Conservation (phyloP, 441 rosid genomes). For the Populus trichocarpa region DNA sequence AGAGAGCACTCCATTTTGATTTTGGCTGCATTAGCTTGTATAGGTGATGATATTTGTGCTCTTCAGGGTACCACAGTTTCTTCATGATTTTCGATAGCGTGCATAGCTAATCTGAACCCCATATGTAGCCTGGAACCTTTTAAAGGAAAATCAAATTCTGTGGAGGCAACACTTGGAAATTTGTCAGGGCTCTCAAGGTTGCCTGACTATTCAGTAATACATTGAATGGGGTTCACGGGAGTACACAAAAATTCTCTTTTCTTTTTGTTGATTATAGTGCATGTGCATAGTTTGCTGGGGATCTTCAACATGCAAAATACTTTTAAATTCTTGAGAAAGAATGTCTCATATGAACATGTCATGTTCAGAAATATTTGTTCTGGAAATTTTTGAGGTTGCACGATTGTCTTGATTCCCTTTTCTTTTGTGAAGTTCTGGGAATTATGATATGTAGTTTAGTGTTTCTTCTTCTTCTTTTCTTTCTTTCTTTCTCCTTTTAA, state of each 20-base stretch:
- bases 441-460: neutral
- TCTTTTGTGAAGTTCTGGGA: neutral
- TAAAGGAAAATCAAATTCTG: neutral
- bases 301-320: neutral
- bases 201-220: slow-evolving; percentile 32
- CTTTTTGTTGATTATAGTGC: neutral
- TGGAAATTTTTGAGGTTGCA: neutral
- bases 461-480: neutral
- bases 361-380: neutral
- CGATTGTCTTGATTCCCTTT: neutral
- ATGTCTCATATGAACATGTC: neutral
- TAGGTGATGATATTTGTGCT: slow-evolving; percentile 23
- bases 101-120: slow-evolving; percentile 8
- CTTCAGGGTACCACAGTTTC: slow-evolving; percentile 21
- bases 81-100: slow-evolving; percentile 21
- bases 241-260: slow-evolving; percentile 7
- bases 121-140: neutral
- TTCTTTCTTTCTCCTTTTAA: neutral
- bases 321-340: neutral
- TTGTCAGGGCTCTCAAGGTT: slow-evolving; percentile 30
- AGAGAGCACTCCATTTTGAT: slow-evolving; percentile 15
- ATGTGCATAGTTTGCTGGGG: neutral
- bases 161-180: slow-evolving; percentile 23
- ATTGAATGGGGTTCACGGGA: slow-evolving; percentile 32
- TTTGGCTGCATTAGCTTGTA: slow-evolving; percentile 26